phyloP scores from a whole-genome alignment of 805 yeast species.

The Saturnispora hagleri region DNA sequence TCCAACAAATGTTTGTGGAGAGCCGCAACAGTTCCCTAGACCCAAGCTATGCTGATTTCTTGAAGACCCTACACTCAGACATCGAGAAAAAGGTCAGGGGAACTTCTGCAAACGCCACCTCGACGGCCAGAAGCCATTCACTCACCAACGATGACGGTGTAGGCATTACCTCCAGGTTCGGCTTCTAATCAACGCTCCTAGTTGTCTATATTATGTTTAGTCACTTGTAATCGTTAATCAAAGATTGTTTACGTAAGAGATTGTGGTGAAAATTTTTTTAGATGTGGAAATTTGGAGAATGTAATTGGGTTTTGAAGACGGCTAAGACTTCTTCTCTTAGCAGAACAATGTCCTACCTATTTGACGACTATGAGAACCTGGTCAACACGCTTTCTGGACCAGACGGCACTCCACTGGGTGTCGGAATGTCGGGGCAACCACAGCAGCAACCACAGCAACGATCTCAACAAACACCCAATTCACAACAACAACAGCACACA shows the following conservation, averaged over 20 bases:
- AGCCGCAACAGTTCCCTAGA: conserved; percentile 52
- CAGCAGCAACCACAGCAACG: conserved; percentile 1
- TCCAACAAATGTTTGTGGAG: conserved; percentile 60
- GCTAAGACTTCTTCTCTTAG: background rate
- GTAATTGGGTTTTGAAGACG: background rate
- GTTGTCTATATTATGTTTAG: background rate
- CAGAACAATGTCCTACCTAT: conserved; percentile 5
- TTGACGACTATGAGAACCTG: conserved; percentile 11
- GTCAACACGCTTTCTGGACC: conserved; percentile 1
- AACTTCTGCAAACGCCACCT: background rate
- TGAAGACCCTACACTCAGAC: conserved; percentile 57
- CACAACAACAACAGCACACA: conserved; percentile 9
- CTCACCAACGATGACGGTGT: conserved; percentile 10
- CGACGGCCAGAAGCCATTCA: background rate
- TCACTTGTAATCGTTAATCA: background rate
- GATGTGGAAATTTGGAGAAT: background rate
- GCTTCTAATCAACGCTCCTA: conserved; percentile 2
- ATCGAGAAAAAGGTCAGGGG: conserved; percentile 40
- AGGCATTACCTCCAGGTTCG: conserved; percentile 9
- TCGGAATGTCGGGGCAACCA: background rate
- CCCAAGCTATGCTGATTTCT: conserved; percentile 55
- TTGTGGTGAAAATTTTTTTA: background rate
- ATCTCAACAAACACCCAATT: conserved; percentile 3
- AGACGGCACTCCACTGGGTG: background rate
- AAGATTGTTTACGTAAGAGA: background rate